Evolutionary conservation across 2,329 filamentous ascomycete species (phyloP).

Genomic region (Exophiala sp.): DNA sequence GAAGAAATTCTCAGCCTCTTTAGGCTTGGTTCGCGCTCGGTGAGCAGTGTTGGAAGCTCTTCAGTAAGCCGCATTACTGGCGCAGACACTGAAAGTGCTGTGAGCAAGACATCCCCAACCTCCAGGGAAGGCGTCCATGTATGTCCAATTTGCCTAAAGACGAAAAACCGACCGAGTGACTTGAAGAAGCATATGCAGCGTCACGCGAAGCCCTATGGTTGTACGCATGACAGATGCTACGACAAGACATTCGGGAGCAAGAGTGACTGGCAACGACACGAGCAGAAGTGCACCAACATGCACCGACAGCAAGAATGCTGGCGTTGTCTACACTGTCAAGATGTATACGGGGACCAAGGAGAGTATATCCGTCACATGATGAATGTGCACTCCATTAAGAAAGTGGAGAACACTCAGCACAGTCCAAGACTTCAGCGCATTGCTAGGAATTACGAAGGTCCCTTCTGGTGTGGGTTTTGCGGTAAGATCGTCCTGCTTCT

Average conservation of each 20-base stretch:
- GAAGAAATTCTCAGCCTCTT: conserved; percentile 14
- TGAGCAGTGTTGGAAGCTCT: conserved; percentile 12
- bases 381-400: conserved; percentile 1
- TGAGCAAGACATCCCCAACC: background rate
- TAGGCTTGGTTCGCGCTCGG: conserved; percentile 4
- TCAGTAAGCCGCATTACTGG: conserved; percentile 1
- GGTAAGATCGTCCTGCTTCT: conserved; percentile 45
- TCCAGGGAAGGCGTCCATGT: conserved; percentile 3
- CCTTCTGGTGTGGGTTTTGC: conserved; percentile 91
- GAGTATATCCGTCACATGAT: conserved; percentile 55
- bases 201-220: conserved; percentile 76
- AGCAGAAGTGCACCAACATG: conserved; percentile 58
- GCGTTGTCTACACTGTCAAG: conserved; percentile 53
- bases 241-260: conserved; percentile 80
- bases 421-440: conserved; percentile 54
- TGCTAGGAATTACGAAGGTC: conserved; percentile 60
- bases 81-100: background rate
- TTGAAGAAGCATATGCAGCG: conserved; percentile 78
- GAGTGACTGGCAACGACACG: conserved; percentile 91
- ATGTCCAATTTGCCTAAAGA: conserved; percentile 20
- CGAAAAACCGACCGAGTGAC: conserved; percentile 19
- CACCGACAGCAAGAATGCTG: conserved; percentile 71
- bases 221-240: conserved; percentile 66
- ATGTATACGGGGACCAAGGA: conserved; percentile 21
- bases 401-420: conserved; percentile 30